Evolutionary conservation across 352 stramenopile genomes (phyloP), one percentile per base, ranked within the genome.

Genomic region (Pythium aquatile): DNA sequence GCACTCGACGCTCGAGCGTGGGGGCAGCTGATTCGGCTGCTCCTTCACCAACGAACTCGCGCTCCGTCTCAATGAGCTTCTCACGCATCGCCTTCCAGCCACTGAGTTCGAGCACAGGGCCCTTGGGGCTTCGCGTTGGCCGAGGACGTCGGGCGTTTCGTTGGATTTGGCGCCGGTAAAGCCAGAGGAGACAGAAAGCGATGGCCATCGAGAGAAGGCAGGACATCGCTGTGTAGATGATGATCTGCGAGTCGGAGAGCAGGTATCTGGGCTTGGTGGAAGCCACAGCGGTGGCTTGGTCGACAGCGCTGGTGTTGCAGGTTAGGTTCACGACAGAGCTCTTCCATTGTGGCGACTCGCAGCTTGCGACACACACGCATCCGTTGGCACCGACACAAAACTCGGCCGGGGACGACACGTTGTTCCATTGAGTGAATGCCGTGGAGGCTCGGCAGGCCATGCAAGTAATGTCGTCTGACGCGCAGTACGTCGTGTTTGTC

Each of bases 1-100:
- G 44, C n/a, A 51, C n/a, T 7, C 17, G 44, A 5, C 20, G 44
- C 16, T 42, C 35, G 11, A 42, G 35, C 11, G 7, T 16, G 44
- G 44, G n/a, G n/a, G 16, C 44, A 14, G 44, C 5, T 24, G 20
- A 1, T 24, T 24, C 20, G 20, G 20, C 20, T 24, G 20, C 9
- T 51, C 44, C 16, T 51, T 74, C 70, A n/a, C 48, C 72, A 14
- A 70, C 49, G 20, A 81, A 73, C 10, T 83, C 74, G 29, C 63
- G 68, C 66, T 88, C 79, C 8, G 78, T 70, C 54, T 69, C 63
- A 42, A 88, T 88, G 13, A 88, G 52, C 9, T 71, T 67, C 49
- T 83, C 73, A 4, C 72, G 74, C 73, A 85, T 81, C 26, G 74
- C 74, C 62, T 88, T 85, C 79, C 79, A 88, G 8, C 73, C 77